Evolutionary conservation across 495 filamentous ascomycete species (phyloP).

Genomic region (Hypoxylon subgilvum): DNA sequence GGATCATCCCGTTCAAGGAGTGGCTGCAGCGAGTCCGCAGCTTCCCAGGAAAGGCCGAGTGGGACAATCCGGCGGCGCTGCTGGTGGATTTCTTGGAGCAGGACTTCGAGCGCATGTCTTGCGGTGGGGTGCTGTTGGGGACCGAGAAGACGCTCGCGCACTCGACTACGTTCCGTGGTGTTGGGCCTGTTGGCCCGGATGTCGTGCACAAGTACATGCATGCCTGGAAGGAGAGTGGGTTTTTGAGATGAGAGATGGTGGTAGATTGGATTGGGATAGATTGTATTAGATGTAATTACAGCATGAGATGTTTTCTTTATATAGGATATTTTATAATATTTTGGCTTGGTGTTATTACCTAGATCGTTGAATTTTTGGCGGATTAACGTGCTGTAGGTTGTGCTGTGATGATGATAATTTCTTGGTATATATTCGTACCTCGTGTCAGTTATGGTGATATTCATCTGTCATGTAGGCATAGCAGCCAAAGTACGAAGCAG

Average conservation of each 20-base stretch:
- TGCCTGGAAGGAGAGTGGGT: constrained; percentile 47
- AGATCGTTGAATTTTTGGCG: too few relatives aligned
- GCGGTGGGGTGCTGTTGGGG: constrained; percentile 50
- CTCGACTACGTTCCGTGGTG: constrained; percentile 45
- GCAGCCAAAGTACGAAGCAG: too few relatives aligned
- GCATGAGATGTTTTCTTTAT: not conserved
- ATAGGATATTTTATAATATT: not conserved
- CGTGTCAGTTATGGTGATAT: too few relatives aligned
- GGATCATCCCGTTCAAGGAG: constrained; percentile 26
- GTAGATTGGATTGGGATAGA: too few relatives aligned
- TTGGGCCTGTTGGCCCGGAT: constrained; percentile 46
- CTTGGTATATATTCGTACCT: too few relatives aligned
- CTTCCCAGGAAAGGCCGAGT: not conserved
- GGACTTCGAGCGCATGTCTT: constrained; percentile 2
- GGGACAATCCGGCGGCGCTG: not conserved
- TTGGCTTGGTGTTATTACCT: too few relatives aligned
- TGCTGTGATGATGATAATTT: too few relatives aligned
- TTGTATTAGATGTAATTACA: not conserved
- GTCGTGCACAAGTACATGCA: constrained; percentile 48
- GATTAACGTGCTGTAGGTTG: too few relatives aligned
- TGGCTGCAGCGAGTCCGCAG: constrained; percentile 28
- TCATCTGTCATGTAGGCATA: too few relatives aligned
- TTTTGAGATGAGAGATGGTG: constrained; percentile 7
- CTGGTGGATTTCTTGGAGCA: not conserved
- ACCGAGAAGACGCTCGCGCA: constrained; percentile 47